A percentile compares a stretch with the other conserved stretches of the same genome.
Evolutionary conservation across 148 eudicot species (phyloP).

Genomic region (Persicaria tinctoria): DNA sequence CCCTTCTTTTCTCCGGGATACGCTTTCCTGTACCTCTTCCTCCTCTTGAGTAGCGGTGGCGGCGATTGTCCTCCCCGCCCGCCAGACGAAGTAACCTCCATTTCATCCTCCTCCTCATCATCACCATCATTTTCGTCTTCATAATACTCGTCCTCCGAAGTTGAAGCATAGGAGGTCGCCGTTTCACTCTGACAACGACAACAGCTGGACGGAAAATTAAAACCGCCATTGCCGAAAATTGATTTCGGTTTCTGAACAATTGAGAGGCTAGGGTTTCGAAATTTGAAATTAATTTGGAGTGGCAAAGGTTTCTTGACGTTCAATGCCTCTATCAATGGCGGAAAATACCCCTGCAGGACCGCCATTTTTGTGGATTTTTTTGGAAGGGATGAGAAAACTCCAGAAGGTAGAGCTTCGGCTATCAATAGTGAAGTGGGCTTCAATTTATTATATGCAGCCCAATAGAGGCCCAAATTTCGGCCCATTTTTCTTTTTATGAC

Average conservation of each 20-base stretch:
- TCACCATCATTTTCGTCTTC: not conserved
- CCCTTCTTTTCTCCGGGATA: conserved; percentile 82
- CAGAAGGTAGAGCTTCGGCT: not conserved
- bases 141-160: conserved; percentile 2
- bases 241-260: not conserved
- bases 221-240: not conserved
- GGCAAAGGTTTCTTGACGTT: not conserved
- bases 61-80: conserved; percentile 11
- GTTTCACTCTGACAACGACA: conserved; percentile 2
- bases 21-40: conserved; percentile 55
- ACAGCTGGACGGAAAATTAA: not conserved
- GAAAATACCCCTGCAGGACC: not conserved
- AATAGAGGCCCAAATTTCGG: not conserved
- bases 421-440: not conserved
- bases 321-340: not conserved
- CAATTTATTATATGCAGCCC: not conserved
- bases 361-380: conserved; percentile 4
- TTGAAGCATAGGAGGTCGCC: not conserved
- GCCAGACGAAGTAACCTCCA: not conserved
- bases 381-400: not conserved
- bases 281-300: not conserved
- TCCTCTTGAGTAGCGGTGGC: conserved; percentile 44
- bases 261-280: not conserved
- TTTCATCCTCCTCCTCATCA: not conserved
- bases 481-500: too few species aligned